Percentiles rank a stretch among this genome's conserved stretches.
Conservation (phyloP, 305 asterid species). For the Petunia hybrid region DNA sequence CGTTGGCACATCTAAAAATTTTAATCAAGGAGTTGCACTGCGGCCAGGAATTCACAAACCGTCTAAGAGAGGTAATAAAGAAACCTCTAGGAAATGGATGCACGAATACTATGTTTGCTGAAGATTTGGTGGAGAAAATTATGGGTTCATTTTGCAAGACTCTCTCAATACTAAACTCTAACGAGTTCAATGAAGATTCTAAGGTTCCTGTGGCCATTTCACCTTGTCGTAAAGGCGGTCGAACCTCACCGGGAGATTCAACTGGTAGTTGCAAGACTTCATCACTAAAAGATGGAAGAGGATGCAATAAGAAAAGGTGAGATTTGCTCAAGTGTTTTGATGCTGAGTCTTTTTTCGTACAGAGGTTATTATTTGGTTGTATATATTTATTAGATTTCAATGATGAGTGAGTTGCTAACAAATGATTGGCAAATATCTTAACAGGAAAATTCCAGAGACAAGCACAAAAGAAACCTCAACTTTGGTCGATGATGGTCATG, state of each 20-base stretch:
- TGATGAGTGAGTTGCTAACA: not conserved
- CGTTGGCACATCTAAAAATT: slow-evolving; percentile 34
- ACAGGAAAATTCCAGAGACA: slow-evolving; percentile 57
- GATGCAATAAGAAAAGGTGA: slow-evolving; percentile 72
- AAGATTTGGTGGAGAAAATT: slow-evolving; percentile 44
- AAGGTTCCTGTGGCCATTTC: slow-evolving; percentile 30
- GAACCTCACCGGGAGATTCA: slow-evolving; percentile 42
- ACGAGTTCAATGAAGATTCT: slow-evolving; percentile 47
- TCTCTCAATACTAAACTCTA: slow-evolving; percentile 42
- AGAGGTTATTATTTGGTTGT: not conserved
- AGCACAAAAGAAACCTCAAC: slow-evolving; percentile 41
- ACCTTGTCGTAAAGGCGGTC: not conserved
- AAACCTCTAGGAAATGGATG: slow-evolving; percentile 18
- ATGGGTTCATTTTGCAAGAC: slow-evolving; percentile 46
- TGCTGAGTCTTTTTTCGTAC: not conserved
- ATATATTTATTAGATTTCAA: not conserved
- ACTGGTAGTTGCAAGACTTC: slow-evolving; percentile 51
- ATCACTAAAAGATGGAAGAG: slow-evolving; percentile 56
- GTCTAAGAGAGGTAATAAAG: slow-evolving; percentile 43
- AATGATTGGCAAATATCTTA: not conserved
- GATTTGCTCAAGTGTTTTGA: not conserved
- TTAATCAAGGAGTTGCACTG: slow-evolving; percentile 50
- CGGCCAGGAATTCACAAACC: slow-evolving; percentile 53
- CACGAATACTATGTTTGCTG: slow-evolving; percentile 17
- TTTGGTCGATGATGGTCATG: slow-evolving; percentile 62